A percentile compares a stretch with the other conserved stretches of the same genome.
phyloP scores from a whole-genome alignment of 768 basidiomycete genomes.

The Panus rudis region DNA sequence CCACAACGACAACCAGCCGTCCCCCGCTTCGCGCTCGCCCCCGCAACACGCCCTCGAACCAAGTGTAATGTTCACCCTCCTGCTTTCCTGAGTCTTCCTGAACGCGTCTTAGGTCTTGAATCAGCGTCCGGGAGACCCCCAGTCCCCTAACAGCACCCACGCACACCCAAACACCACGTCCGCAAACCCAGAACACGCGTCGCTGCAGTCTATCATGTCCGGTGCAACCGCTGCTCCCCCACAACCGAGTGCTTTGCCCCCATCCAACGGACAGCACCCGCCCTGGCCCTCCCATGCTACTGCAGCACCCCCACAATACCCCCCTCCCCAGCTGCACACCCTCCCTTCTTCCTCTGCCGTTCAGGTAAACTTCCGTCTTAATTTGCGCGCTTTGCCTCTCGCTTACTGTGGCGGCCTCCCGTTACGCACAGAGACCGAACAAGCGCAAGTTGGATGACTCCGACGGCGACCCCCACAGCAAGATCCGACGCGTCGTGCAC shows the following conservation, averaged over 20 bases:
- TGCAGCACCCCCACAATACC: conserved; percentile 24
- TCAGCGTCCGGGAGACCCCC: background rate
- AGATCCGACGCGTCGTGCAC: conserved; percentile 80
- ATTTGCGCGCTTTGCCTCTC: conserved; percentile 5
- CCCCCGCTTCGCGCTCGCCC: conserved; percentile 41
- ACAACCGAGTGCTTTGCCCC: background rate
- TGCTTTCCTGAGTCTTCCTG: conserved; percentile 22
- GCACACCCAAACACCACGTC: no score
- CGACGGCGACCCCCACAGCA: conserved; percentile 53
- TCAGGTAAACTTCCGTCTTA: conserved; percentile 10
- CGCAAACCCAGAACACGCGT: no score
- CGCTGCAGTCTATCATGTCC: no score
- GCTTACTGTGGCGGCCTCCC: background rate
- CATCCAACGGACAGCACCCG: background rate
- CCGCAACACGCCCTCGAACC: conserved; percentile 34
- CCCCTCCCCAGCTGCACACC: no score
- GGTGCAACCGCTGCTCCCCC: no score
- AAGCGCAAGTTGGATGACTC: conserved; percentile 74
- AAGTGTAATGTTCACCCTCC: conserved; percentile 25
- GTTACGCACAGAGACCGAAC: conserved; percentile 23
- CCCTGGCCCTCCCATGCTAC: conserved; percentile 15
- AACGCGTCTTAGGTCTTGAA: conserved; percentile 28
- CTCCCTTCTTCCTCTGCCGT: no score
- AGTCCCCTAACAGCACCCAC: background rate
- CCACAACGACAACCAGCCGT: conserved; percentile 40